A percentile compares a stretch with the other conserved stretches of the same genome.
Conservation (phyloP, 352 stramenopile genomes). For the Phytophthora melonis region DNA sequence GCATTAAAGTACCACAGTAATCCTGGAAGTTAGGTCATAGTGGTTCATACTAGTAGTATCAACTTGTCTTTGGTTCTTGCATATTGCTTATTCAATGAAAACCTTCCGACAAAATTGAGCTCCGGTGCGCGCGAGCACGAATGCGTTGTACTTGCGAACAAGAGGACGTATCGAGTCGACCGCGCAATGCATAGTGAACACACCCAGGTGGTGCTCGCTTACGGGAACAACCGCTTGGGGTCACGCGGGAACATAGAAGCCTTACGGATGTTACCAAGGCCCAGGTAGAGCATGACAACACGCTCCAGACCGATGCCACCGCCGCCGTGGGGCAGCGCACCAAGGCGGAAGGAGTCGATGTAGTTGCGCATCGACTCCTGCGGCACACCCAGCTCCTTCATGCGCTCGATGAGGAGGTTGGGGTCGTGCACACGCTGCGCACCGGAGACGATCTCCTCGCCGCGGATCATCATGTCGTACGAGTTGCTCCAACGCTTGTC, state of each 20-base stretch:
- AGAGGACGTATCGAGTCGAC: conserved; percentile 11
- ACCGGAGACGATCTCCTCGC: conserved; percentile 99
- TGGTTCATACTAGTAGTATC: conserved; percentile 5
- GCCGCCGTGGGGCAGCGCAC: conserved; percentile 97
- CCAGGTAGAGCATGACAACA: conserved; percentile 99
- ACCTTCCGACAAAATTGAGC: conserved; percentile 23
- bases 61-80: conserved; percentile 17
- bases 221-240: conserved; percentile 87
- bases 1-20: background rate
- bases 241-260: conserved; percentile 99
- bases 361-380: conserved; percentile 95
- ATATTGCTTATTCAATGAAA: conserved; percentile 29
- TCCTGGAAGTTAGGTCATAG: background rate
- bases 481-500: conserved; percentile 96
- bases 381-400: conserved; percentile 85
- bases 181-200: conserved; percentile 20
- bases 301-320: conserved; percentile 99
- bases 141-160: conserved; percentile 11
- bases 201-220: conserved; percentile 24
- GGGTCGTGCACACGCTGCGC: conserved; percentile 99
- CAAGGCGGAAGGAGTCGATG: conserved; percentile 98
- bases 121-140: conserved; percentile 20
- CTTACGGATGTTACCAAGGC: conserved; percentile 99
- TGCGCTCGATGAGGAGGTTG: conserved; percentile 93
- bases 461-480: conserved; percentile 99